Percentiles rank a stretch among this genome's conserved stretches.
Conservation (phyloP, 1,139 yeast species). For the Geotrichum histeridarum region DNA sequence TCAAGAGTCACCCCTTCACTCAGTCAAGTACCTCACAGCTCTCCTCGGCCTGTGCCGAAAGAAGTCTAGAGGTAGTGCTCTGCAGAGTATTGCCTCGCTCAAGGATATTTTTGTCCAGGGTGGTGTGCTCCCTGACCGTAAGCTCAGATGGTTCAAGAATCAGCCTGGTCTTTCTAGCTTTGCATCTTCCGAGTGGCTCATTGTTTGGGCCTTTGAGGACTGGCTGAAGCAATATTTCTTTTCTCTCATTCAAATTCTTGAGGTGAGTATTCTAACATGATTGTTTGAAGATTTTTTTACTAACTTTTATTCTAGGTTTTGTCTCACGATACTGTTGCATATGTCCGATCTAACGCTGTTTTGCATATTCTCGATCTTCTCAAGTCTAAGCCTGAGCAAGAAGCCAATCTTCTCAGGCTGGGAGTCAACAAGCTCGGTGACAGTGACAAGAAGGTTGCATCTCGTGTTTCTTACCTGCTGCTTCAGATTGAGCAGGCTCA, state of each 20-base stretch:
- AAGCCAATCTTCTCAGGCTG: conserved; percentile 77
- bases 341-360: conserved; percentile 75
- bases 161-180: conserved; percentile 52
- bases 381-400: conserved; percentile 91
- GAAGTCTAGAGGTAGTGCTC: conserved; percentile 88
- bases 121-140: conserved; percentile 75
- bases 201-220: conserved; percentile 83
- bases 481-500: conserved; percentile 82
- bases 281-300: not conserved
- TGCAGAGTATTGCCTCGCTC: conserved; percentile 83
- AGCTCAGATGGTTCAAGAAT: conserved; percentile 71
- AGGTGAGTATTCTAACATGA: conserved; percentile 36
- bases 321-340: conserved; percentile 87
- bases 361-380: conserved; percentile 74
- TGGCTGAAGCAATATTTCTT: conserved; percentile 74
- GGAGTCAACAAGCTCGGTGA: conserved; percentile 96
- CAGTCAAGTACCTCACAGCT: conserved; percentile 75
- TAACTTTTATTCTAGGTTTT: conserved; percentile 33
- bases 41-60: conserved; percentile 75
- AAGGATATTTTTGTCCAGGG: conserved; percentile 72
- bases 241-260: conserved; percentile 63
- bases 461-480: conserved; percentile 78
- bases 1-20: conserved; percentile 93
- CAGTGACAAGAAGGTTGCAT: conserved; percentile 80
- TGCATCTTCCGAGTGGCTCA: conserved; percentile 46